phyloP scores from a whole-genome alignment of 2,329 filamentous ascomycete genomes.

The Diaporthe sp. region DNA sequence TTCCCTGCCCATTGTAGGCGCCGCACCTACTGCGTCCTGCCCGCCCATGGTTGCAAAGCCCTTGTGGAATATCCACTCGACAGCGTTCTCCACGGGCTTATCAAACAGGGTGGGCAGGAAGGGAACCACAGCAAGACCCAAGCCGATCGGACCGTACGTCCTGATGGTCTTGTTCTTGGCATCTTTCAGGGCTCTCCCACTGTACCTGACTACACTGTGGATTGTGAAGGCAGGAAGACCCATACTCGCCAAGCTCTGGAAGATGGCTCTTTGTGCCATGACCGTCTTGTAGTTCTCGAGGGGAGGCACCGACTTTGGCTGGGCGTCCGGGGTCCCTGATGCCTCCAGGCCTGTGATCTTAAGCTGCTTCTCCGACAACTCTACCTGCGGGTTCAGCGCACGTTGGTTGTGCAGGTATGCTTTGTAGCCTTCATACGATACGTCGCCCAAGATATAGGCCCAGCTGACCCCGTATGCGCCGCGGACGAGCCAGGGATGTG shows the following conservation, averaged over 20 bases:
- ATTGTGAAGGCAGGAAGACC: constrained; percentile 94
- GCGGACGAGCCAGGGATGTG: constrained; percentile 85
- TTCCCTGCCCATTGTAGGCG: constrained; percentile 68
- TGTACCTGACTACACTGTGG: constrained; percentile 92
- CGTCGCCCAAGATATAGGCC: constrained; percentile 92
- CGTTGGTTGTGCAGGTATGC: constrained; percentile 90
- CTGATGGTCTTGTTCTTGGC: constrained; percentile 81
- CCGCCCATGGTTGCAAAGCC: constrained; percentile 82
- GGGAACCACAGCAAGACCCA: constrained; percentile 83
- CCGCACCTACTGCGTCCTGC: constrained; percentile 65
- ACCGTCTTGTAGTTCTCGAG: constrained; percentile 93
- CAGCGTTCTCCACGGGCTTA: constrained; percentile 90
- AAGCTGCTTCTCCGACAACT: constrained; percentile 64
- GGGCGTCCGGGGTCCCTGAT: constrained; percentile 43
- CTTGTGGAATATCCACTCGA: constrained; percentile 91
- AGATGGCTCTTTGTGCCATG: constrained; percentile 90
- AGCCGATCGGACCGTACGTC: constrained; percentile 91
- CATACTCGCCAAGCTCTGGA: constrained; percentile 94
- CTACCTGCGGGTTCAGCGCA: constrained; percentile 76
- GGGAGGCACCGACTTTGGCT: constrained; percentile 68
- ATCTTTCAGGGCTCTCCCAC: constrained; percentile 86
- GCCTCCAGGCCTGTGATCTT: constrained; percentile 61
- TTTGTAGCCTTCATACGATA: constrained; percentile 94
- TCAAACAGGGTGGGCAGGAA: constrained; percentile 90
- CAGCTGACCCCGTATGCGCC: constrained; percentile 92